Percentiles rank a stretch among this genome's conserved stretches.
Conservation (phyloP, 1,284 basidiomycete species). For the Tilletiaria anomala region DNA sequence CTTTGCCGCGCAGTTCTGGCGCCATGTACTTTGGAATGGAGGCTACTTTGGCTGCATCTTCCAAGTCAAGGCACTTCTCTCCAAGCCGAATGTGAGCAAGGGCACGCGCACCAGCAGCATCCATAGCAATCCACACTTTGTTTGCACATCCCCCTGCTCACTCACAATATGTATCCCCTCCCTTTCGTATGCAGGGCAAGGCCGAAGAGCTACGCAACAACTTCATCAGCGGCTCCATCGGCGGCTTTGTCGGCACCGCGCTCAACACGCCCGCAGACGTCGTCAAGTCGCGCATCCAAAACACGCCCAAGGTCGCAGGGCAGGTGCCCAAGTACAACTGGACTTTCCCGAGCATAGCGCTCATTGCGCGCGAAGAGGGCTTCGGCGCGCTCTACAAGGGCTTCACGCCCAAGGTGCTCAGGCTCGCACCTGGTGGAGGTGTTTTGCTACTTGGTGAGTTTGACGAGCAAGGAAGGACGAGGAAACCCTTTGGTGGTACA, state of each 20-base stretch:
- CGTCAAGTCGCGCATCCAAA: constrained; percentile 90
- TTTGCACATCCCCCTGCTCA: background rate
- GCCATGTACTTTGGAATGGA: constrained; percentile 50
- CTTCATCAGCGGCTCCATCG: constrained; percentile 74
- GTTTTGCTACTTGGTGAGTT: constrained; percentile 74
- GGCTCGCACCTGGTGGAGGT: constrained; percentile 85
- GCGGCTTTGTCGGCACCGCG: constrained; percentile 68
- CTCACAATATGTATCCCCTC: background rate
- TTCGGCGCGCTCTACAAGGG: constrained; percentile 83
- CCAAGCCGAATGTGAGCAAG: constrained; percentile 58
- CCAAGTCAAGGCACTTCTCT: constrained; percentile 62
- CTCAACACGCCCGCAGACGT: constrained; percentile 75
- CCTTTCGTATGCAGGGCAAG: constrained; percentile 33
- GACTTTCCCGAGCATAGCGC: constrained; percentile 54
- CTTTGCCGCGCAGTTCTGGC: too few species aligned
- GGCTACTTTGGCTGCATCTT: constrained; percentile 53
- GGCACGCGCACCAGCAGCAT: background rate
- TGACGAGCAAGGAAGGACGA: too few species aligned
- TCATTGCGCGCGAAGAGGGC: constrained; percentile 81
- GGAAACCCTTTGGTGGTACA: too few species aligned
- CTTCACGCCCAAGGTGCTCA: constrained; percentile 52
- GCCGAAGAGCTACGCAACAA: constrained; percentile 71
- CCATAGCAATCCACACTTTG: too few species aligned
- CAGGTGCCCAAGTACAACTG: constrained; percentile 65
- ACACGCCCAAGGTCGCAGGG: constrained; percentile 43